These are phyloP conservation scores for Mortierella sp. DNA, from an alignment of 371 early-diverging fungal genomes.

Conservation along the genomic window DNA sequence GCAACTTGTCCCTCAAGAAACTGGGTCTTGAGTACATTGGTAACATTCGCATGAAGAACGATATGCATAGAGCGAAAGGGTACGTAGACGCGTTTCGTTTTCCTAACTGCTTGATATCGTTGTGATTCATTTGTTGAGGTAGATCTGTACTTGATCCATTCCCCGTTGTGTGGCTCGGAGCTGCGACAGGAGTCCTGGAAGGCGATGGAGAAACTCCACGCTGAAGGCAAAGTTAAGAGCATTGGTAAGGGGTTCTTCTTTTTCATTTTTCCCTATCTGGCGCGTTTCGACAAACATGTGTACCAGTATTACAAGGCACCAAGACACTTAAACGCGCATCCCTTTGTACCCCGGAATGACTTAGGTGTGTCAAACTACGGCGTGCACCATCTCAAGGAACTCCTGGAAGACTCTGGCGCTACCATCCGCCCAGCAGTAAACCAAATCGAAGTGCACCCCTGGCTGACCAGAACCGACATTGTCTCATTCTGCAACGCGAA, in stretches of 20 bases:
- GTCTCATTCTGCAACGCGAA: constrained; percentile 59
- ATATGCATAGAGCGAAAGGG: neutral
- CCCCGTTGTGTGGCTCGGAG: constrained; percentile 65
- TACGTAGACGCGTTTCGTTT: too few relatives aligned
- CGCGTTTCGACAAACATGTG: neutral
- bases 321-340: neutral
- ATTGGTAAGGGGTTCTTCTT: constrained; percentile 56
- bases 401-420: constrained; percentile 61
- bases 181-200: constrained; percentile 63
- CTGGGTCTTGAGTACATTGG: constrained; percentile 78
- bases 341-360: neutral
- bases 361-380: constrained; percentile 82
- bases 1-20: constrained; percentile 64
- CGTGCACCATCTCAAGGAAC: constrained; percentile 64
- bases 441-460: constrained; percentile 73
- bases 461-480: constrained; percentile 56
- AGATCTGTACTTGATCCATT: constrained; percentile 85
- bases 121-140: neutral
- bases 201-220: constrained; percentile 63
- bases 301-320: too few relatives aligned
- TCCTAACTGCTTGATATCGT: neutral
- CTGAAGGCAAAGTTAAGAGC: constrained; percentile 63
- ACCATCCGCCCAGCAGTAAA: constrained; percentile 75
- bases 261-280: neutral
- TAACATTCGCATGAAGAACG: neutral